Conservation (phyloP, 805 yeast species). For the Lipomyces anomalus region DNA sequence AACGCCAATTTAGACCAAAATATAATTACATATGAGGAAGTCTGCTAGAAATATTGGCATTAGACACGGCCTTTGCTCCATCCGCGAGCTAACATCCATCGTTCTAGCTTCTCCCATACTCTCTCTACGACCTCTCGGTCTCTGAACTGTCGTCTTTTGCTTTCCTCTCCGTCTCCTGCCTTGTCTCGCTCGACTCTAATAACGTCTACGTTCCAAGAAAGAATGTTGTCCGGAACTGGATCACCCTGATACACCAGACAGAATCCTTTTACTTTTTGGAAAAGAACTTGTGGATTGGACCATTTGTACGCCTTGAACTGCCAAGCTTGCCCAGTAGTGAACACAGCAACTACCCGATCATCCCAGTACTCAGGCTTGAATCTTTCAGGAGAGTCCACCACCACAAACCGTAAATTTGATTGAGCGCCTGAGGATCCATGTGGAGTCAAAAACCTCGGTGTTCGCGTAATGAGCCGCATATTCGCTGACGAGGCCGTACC, state of each 20-base stretch:
- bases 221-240: conserved; percentile 63
- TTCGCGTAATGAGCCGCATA: conserved; percentile 49
- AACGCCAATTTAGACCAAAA: too few relatives aligned
- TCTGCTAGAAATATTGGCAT: too few relatives aligned
- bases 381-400: conserved; percentile 82
- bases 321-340: conserved; percentile 97
- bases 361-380: conserved; percentile 98
- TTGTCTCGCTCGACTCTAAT: conserved; percentile 54
- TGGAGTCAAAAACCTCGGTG: conserved; percentile 50
- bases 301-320: conserved; percentile 86
- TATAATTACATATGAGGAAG: too few relatives aligned
- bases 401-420: conserved; percentile 58
- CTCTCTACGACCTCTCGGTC: conserved; percentile 81
- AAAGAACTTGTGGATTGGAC: conserved; percentile 70
- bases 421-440: too few relatives aligned
- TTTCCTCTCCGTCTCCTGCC: background rate
- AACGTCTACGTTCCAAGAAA: conserved; percentile 83
- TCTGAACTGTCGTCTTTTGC: conserved; percentile 61
- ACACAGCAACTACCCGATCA: conserved; percentile 88
- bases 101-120: conserved; percentile 81
- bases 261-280: conserved; percentile 80
- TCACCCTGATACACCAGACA: conserved; percentile 74
- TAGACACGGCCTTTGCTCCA: conserved; percentile 35
- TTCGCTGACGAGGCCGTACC: conserved; percentile 25
- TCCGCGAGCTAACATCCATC: conserved; percentile 63